These are phyloP conservation scores for Sclerotinia glacialis DNA, from an alignment of 2,329 filamentous ascomycete species.

Conservation along the genomic window DNA sequence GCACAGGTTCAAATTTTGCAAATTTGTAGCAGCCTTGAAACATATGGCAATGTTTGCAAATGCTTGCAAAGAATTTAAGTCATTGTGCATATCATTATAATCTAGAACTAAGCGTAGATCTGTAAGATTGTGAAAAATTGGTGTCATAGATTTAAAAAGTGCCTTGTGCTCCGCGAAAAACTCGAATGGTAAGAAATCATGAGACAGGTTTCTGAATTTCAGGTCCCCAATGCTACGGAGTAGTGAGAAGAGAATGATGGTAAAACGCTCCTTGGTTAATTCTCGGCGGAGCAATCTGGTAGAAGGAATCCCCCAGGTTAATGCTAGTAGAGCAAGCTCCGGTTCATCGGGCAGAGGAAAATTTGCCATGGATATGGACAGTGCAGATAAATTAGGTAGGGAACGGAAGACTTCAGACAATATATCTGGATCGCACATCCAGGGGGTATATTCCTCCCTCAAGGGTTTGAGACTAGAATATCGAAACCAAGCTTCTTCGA, in stretches of 20 bases:
- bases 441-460: slow-evolving; percentile 33
- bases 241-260: slow-evolving; percentile 25
- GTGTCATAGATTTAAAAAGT: slow-evolving; percentile 24
- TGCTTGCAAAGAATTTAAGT: slow-evolving; percentile 21
- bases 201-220: slow-evolving; percentile 27
- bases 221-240: slow-evolving; percentile 3
- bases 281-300: slow-evolving; percentile 30
- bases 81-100: slow-evolving; percentile 23
- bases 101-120: slow-evolving; percentile 29
- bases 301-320: slow-evolving; percentile 35
- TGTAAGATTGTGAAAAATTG: slow-evolving; percentile 27
- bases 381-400: slow-evolving; percentile 28
- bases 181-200: slow-evolving; percentile 37
- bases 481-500: slow-evolving; percentile 35
- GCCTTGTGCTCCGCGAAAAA: slow-evolving; percentile 32
- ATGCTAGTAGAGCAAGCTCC: slow-evolving; percentile 24
- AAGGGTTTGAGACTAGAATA: slow-evolving; percentile 37
- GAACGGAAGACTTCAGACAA: slow-evolving; percentile 27
- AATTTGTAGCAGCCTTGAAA: slow-evolving; percentile 24
- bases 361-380: not conserved
- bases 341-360: slow-evolving; percentile 4
- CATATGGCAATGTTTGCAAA: slow-evolving; percentile 28
- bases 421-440: slow-evolving; percentile 26
- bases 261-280: slow-evolving; percentile 31
- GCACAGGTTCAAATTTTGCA: slow-evolving; percentile 27